phyloP scores from a whole-genome alignment of 2,329 filamentous ascomycete genomes.

The Gaeumannomyces tritici region DNA sequence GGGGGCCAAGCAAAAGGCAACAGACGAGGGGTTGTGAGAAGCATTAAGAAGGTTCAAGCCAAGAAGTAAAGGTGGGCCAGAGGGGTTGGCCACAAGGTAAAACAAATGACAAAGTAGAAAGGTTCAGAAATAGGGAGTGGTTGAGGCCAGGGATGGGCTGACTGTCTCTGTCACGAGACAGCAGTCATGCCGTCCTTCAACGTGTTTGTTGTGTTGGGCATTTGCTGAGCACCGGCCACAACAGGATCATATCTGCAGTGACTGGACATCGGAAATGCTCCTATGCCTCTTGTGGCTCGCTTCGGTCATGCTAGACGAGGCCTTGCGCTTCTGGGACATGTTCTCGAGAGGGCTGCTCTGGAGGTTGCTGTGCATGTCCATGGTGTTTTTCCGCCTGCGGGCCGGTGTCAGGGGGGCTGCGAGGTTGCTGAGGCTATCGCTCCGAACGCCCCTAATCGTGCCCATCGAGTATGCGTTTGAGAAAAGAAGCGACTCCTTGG shows the following conservation, averaged over 20 bases:
- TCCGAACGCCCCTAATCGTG: slow-evolving; percentile 53
- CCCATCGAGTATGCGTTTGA: slow-evolving; percentile 50
- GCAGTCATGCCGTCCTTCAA: slow-evolving; percentile 4
- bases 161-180: slow-evolving; percentile 1
- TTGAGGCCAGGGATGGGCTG: slow-evolving; percentile 4
- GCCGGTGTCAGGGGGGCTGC: slow-evolving; percentile 60
- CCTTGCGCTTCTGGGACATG: slow-evolving; percentile 45
- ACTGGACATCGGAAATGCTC: slow-evolving; percentile 47
- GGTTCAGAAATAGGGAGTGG: neutral
- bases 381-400: slow-evolving; percentile 41
- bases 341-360: slow-evolving; percentile 40
- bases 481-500: slow-evolving; percentile 53
- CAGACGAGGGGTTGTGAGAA: neutral
- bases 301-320: slow-evolving; percentile 27
- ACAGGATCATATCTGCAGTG: slow-evolving; percentile 5
- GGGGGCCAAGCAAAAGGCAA: neutral
- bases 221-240: neutral
- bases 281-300: slow-evolving; percentile 44
- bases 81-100: neutral
- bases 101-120: neutral
- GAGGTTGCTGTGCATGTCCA: slow-evolving; percentile 21
- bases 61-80: neutral
- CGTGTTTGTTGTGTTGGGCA: slow-evolving; percentile 2
- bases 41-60: neutral
- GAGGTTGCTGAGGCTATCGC: slow-evolving; percentile 55